Evolutionary conservation across 345 rosid species (phyloP), one percentile per base, ranked within the genome.

Genomic region (Rhizophora apiculata): DNA sequence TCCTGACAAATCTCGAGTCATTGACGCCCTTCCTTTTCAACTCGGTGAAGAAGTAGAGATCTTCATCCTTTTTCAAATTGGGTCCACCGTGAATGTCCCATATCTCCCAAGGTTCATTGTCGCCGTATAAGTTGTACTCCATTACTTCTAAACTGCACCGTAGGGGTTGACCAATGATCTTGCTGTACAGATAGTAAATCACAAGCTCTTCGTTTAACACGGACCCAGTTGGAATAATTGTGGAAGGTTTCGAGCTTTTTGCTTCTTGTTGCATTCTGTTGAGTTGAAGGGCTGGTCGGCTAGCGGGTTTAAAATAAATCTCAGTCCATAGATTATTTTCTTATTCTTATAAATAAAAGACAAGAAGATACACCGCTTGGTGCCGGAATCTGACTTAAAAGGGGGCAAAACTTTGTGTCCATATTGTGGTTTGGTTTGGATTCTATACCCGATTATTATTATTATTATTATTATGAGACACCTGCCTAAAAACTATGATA

Each of bases 81-180:
- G 30, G 15, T 55, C 59, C 59, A 55, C 59, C 59, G 16, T 55
- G 29, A 3, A 5, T 13, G 3, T 55, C 59, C 59, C 30, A 55
- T 55, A 55, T 7, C 59, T 55, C 59, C 59, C 59, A 55, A 22
- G 59, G 59, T 55, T 55, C 59, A n/a, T 20, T 55, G 29, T 22
- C 59, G 22, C 59, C 30, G 59, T 55, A 55, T 9, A 22, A 8
- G 9, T 55, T 55, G 29, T 10, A 55, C 30, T 55, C 59, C 59
- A 22, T 8, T 22, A 22, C 30, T 8, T 29, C 5, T 11, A 55
- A n/a, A 8, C 27, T 29, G 59, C 59, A 3, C 22, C 18, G 59
- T 9, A 22, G 27, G 10, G 59, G 59, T 13, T 22, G 24, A 13
- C 27, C 27, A 8, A 3, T 22, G 22, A 55, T 6, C 27, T 55